Evolutionary conservation across 257 asterid genomes (phyloP).

Genomic region (Rauvolfia tetraphylla): DNA sequence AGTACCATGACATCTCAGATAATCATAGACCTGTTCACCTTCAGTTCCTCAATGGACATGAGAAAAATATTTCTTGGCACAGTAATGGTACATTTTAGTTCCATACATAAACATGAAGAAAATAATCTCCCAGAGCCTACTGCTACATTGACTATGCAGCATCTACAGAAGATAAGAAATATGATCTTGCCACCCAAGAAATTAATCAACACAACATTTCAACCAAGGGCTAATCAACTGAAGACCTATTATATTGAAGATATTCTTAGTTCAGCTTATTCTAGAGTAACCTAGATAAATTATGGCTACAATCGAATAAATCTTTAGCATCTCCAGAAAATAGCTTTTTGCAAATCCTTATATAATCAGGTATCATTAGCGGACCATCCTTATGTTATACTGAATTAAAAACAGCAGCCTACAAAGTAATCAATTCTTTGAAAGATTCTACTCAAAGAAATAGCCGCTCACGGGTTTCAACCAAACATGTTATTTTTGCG

Average conservation of each 20-base stretch:
- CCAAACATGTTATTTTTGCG: neutral
- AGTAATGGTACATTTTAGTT: neutral
- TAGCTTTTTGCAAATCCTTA: neutral
- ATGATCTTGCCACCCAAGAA: too few relatives aligned
- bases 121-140: too few relatives aligned
- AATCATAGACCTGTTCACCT: neutral
- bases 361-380: too few relatives aligned
- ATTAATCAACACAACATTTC: too few relatives aligned
- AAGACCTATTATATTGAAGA: neutral
- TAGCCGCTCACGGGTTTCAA: neutral
- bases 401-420: neutral
- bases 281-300: neutral
- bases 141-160: neutral
- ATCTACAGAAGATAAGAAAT: neutral
- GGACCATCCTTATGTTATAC: neutral
- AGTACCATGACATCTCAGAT: neutral
- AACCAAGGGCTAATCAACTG: neutral
- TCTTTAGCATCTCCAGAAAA: neutral
- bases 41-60: neutral
- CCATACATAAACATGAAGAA: neutral
- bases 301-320: too few relatives aligned
- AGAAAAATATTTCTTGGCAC: neutral
- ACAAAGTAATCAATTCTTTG: neutral
- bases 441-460: neutral
- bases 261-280: neutral